phyloP scores from a whole-genome alignment of 441 rosid genomes.

The Flueggea neowawraea region DNA sequence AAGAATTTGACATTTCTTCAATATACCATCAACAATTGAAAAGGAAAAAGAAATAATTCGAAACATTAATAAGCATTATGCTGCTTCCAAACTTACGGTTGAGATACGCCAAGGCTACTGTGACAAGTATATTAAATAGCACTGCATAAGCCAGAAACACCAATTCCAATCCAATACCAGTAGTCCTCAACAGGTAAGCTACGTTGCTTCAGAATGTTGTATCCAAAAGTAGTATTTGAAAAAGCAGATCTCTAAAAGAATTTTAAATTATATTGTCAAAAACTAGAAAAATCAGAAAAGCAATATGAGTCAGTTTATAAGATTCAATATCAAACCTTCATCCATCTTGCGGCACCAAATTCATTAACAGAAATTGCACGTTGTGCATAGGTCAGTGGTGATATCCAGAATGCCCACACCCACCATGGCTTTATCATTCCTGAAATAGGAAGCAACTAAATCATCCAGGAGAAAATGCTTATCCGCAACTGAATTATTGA shows the following conservation, averaged over 20 bases:
- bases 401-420: conserved; percentile 93
- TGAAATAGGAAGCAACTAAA: conserved; percentile 26
- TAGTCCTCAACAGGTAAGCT: conserved; percentile 43
- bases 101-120: conserved; percentile 68
- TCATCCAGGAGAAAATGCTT: conserved; percentile 1
- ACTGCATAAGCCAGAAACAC: conserved; percentile 49
- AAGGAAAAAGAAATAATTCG: not conserved
- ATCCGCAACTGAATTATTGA: conserved; percentile 4
- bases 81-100: conserved; percentile 52
- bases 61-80: not conserved
- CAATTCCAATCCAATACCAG: conserved; percentile 95
- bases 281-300: not conserved
- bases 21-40: too few species aligned
- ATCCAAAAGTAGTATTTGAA: conserved; percentile 53
- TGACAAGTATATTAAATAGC: conserved; percentile 68
- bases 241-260: conserved; percentile 48
- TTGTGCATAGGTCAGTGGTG: conserved; percentile 84
- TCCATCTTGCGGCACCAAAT: conserved; percentile 82
- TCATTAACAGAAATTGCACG: conserved; percentile 84
- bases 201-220: conserved; percentile 47
- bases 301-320: conserved; percentile 5
- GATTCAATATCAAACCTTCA: conserved; percentile 35
- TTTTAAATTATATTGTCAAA: not conserved
- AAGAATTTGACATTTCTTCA: too few species aligned
- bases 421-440: conserved; percentile 81